Evolutionary conservation across 2,329 filamentous ascomycete species (phyloP).

Genomic region (Xenosphaeropsis pyriputrescens): DNA sequence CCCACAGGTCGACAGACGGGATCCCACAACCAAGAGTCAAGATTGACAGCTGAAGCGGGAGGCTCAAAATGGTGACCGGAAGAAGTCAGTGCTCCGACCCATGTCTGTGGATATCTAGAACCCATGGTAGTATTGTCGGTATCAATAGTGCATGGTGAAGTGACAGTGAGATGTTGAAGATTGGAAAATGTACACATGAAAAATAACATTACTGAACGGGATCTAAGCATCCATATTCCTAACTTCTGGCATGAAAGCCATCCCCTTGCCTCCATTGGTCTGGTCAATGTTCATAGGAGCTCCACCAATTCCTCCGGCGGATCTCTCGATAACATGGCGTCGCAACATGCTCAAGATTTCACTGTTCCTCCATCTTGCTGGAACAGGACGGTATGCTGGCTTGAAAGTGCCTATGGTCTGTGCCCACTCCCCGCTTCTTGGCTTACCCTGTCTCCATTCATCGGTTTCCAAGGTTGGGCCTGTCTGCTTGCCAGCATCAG

Average conservation of each 20-base stretch:
- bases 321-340: constrained; percentile 62
- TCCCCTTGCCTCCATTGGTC: constrained; percentile 14
- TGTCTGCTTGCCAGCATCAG: constrained; percentile 11
- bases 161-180: too few relatives aligned
- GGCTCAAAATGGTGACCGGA: neutral
- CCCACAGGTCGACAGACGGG: too few relatives aligned
- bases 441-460: constrained; percentile 19
- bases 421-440: constrained; percentile 69
- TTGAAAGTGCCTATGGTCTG: constrained; percentile 92
- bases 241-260: constrained; percentile 18
- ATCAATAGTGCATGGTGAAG: too few relatives aligned
- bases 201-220: too few relatives aligned
- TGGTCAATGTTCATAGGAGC: constrained; percentile 8
- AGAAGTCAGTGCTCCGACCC: neutral
- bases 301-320: constrained; percentile 37
- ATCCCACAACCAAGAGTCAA: too few relatives aligned
- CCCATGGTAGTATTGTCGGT: too few relatives aligned
- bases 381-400: constrained; percentile 85
- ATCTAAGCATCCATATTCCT: too few relatives aligned
- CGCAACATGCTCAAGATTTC: constrained; percentile 66
- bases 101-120: neutral
- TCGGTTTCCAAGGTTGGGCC: constrained; percentile 14
- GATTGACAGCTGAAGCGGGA: too few relatives aligned
- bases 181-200: too few relatives aligned
- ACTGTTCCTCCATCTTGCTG: constrained; percentile 69